phyloP scores from a whole-genome alignment of 2,329 filamentous ascomycete species.

The Nannizziopsis barbatae region DNA sequence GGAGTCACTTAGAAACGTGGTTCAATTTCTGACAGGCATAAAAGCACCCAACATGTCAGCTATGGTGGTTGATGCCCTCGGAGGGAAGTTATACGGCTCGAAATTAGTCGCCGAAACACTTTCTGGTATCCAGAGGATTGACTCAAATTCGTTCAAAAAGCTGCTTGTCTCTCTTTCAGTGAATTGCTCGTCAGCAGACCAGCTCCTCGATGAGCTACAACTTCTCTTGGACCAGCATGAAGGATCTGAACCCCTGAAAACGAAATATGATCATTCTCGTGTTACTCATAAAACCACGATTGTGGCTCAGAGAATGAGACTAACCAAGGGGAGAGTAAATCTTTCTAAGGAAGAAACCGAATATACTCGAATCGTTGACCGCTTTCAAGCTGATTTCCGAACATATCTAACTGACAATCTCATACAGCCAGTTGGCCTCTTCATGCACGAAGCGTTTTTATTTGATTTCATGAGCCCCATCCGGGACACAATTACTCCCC shows the following conservation, averaged over 20 bases:
- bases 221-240: conserved; percentile 39
- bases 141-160: conserved; percentile 39
- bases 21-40: conserved; percentile 22
- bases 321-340: conserved; percentile 46
- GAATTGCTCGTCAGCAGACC: conserved; percentile 29
- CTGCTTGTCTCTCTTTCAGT: conserved; percentile 32
- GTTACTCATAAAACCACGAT: conserved; percentile 46
- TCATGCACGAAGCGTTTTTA: conserved; percentile 47
- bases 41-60: conserved; percentile 28
- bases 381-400: conserved; percentile 37
- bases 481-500: conserved; percentile 47
- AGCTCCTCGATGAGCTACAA: conserved; percentile 39
- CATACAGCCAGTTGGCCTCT: conserved; percentile 40
- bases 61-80: conserved; percentile 34
- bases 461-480: conserved; percentile 49
- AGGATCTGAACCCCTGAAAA: conserved; percentile 49
- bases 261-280: conserved; percentile 59
- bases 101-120: conserved; percentile 44
- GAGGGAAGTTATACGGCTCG: conserved; percentile 44
- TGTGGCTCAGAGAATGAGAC: conserved; percentile 48
- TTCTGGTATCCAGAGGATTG: conserved; percentile 40
- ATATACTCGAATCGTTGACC: conserved; percentile 44
- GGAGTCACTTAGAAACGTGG: conserved; percentile 20
- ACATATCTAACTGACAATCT: conserved; percentile 38
- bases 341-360: conserved; percentile 44